Conservation (phyloP, 2,329 filamentous ascomycete genomes). For the Paecilomyces formosus region DNA sequence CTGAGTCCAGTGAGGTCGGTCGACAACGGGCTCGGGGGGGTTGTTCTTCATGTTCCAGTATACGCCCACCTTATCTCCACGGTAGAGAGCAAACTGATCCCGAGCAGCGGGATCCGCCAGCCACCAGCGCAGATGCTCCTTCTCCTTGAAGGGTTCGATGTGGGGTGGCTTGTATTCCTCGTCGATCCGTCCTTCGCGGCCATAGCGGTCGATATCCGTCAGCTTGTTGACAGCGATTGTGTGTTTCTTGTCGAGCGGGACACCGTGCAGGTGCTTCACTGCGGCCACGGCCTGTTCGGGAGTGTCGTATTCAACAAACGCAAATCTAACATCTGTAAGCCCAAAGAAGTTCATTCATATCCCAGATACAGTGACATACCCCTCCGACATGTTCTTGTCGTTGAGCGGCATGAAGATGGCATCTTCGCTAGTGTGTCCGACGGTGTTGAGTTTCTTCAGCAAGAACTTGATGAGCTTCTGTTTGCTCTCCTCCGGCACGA, state of each 20-base stretch:
- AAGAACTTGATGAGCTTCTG: constrained; percentile 94
- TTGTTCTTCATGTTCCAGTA: constrained; percentile 99
- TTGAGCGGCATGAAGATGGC: constrained; percentile 89
- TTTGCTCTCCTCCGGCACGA: constrained; percentile 83
- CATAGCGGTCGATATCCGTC: constrained; percentile 94
- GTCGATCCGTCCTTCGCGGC: constrained; percentile 84
- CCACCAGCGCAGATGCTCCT: constrained; percentile 93
- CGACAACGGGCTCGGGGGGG: constrained; percentile 76
- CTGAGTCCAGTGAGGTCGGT: constrained; percentile 95
- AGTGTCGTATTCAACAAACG: constrained; percentile 93
- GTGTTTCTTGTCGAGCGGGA: constrained; percentile 93
- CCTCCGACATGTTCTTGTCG: constrained; percentile 76
- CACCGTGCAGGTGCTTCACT: constrained; percentile 77
- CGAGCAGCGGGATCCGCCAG: constrained; percentile 80
- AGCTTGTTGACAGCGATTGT: constrained; percentile 94
- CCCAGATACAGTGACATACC: constrained; percentile 48
- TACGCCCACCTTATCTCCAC: constrained; percentile 83
- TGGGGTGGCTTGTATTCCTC: constrained; percentile 80
- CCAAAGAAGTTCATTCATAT: constrained; percentile 6
- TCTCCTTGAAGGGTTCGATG: constrained; percentile 78
- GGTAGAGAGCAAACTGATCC: constrained; percentile 94
- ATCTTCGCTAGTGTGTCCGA: constrained; percentile 79
- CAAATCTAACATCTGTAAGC: constrained; percentile 56
- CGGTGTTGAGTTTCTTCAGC: constrained; percentile 81
- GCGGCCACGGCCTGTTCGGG: constrained; percentile 83